Percentiles rank a stretch among this genome's conserved stretches.
Evolutionary conservation across 2,329 filamentous ascomycete species (phyloP).

Genomic region (Phaeosphaeria sp.): DNA sequence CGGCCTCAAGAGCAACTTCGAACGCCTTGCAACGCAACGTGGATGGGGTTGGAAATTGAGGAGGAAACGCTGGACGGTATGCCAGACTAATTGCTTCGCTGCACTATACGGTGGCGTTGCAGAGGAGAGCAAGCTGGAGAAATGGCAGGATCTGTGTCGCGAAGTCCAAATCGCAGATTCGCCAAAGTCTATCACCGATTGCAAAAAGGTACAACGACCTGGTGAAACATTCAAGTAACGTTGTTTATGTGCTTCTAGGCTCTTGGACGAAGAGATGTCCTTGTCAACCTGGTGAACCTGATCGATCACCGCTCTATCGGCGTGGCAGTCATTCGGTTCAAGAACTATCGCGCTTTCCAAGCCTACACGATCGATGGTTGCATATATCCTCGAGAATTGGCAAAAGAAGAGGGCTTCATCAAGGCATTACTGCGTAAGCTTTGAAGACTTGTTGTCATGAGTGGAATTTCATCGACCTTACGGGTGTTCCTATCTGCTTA

Average conservation of each 20-base stretch:
- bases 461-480: not conserved
- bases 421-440: conserved; percentile 4
- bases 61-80: conserved; percentile 2
- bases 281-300: conserved; percentile 4
- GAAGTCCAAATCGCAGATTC: not conserved
- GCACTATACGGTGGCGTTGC: conserved; percentile 3
- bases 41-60: conserved; percentile 1
- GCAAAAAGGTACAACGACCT: conserved; percentile 1
- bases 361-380: not conserved
- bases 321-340: conserved; percentile 2
- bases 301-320: conserved; percentile 5
- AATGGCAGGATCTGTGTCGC: conserved; percentile 7
- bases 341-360: not conserved
- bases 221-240: not conserved
- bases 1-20: conserved; percentile 3
- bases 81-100: conserved; percentile 3
- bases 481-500: not conserved
- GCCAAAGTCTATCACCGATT: conserved; percentile 1
- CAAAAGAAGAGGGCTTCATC: conserved; percentile 6
- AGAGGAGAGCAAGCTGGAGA: conserved; percentile 2
- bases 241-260: not conserved
- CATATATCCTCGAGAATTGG: not conserved
- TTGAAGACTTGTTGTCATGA: not conserved
- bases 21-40: not conserved
- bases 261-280: not conserved